phyloP scores from a whole-genome alignment of 2,329 filamentous ascomycete genomes.

The Westerdykella ornata region DNA sequence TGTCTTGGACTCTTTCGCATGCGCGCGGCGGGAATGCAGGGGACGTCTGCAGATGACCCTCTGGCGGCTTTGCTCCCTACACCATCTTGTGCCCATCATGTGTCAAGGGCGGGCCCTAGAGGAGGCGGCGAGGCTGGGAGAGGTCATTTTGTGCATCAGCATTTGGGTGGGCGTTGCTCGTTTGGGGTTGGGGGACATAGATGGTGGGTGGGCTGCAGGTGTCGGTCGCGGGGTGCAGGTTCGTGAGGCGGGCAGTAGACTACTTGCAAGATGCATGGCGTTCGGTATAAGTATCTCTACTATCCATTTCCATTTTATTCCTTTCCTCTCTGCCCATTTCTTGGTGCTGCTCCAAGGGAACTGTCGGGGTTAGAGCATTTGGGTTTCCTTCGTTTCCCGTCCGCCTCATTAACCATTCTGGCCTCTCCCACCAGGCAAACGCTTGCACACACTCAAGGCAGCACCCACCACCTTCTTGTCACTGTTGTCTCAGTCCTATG shows the following conservation, averaged over 20 bases:
- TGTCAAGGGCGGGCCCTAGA: not conserved
- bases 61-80: not conserved
- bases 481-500: slow-evolving; percentile 22
- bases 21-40: too few species aligned
- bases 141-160: not conserved
- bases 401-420: slow-evolving; percentile 34
- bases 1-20: too few species aligned
- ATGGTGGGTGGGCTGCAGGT: not conserved
- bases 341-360: too few species aligned
- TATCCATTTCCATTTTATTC: slow-evolving; percentile 18
- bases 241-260: slow-evolving; percentile 13
- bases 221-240: not conserved
- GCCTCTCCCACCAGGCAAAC: slow-evolving; percentile 22
- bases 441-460: slow-evolving; percentile 17
- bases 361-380: slow-evolving; percentile 10
- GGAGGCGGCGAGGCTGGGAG: not conserved
- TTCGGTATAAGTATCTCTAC: slow-evolving; percentile 18
- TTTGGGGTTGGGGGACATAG: not conserved
- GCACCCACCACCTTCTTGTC: slow-evolving; percentile 8
- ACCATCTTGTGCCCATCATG: not conserved
- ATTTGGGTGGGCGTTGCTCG: not conserved
- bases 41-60: too few species aligned
- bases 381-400: slow-evolving; percentile 23
- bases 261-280: slow-evolving; percentile 16
- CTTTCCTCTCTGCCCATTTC: slow-evolving; percentile 11